Evolutionary conservation across 2,329 filamentous ascomycete species (phyloP), one percentile per base, ranked within the genome.

Genomic region (Seiridium unicorne): DNA sequence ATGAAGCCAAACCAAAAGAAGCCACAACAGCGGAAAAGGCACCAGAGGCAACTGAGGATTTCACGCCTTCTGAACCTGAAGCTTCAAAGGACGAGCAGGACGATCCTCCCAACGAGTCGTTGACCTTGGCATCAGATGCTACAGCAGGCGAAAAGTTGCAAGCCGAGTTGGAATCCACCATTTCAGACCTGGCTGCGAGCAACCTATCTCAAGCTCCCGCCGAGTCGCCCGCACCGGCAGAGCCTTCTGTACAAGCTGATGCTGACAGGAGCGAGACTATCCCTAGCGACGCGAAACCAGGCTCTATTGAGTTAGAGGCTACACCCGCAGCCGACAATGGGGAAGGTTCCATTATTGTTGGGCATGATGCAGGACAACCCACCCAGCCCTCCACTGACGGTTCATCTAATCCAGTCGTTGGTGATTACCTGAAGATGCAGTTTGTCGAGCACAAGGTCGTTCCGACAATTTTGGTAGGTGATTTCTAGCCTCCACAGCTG

Each of bases 391-490:
- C 51, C 59, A 68, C 38, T 26, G 62, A 65, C 44, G 63, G 61
- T 32, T 47, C 54, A n/a, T 35, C 66, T 7, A 82, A 84, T 38
- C 91, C 93, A 3, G 93, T 99, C 31, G 95, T 99, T 9, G 95
- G 95, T 56, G 95, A 99, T 74, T 91, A 89, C 69, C 80, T 99
- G 62, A 99, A 99, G 79, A 93, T 95, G 75, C 93, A 94, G 77
- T 98, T 99, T 77, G 93, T 98, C 32, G 90, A 97, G 74, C 88
- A 98, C 75, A 87, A 88, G 65, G 95, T 99, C 64, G 93, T 99
- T 57, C 95, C 95, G 35, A 97, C 93, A 2, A 98, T 99, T 69
- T 77, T 99, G 73, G 93, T 96, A 83, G 83, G 89, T 66, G 18
- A 32, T 26, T 18, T 13, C 44, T 32, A 49, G 10, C 18, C 47